phyloP scores from a whole-genome alignment of 2,329 filamentous ascomycete species.

The Fusarium sp. region DNA sequence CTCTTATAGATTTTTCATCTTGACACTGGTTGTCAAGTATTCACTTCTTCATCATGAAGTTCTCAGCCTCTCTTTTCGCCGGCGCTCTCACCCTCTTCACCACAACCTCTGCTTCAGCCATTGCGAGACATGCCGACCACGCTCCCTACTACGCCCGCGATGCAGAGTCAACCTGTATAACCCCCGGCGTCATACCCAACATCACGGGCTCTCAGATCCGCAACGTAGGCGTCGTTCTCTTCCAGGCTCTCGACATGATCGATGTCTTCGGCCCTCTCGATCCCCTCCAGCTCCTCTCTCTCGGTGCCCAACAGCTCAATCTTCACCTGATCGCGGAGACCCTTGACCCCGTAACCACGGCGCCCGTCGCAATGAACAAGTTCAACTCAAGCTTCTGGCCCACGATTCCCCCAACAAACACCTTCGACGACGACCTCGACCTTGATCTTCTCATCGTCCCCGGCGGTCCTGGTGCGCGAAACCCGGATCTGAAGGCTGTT shows the following conservation, averaged over 20 bases:
- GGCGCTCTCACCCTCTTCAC: slow-evolving; percentile 24
- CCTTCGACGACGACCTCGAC: slow-evolving; percentile 66
- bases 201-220: slow-evolving; percentile 41
- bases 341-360: slow-evolving; percentile 59
- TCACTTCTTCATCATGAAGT: slow-evolving; percentile 34
- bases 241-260: slow-evolving; percentile 61
- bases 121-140: not conserved
- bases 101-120: slow-evolving; percentile 19
- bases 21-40: slow-evolving; percentile 18
- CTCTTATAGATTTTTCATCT: not conserved
- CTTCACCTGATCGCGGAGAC: slow-evolving; percentile 60
- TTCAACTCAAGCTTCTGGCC: slow-evolving; percentile 57
- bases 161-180: slow-evolving; percentile 35
- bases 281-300: slow-evolving; percentile 59
- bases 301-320: slow-evolving; percentile 52
- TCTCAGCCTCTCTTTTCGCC: slow-evolving; percentile 33
- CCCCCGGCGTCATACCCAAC: slow-evolving; percentile 42
- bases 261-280: slow-evolving; percentile 65
- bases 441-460: slow-evolving; percentile 76
- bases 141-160: slow-evolving; percentile 7
- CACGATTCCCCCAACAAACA: slow-evolving; percentile 61
- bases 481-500: slow-evolving; percentile 56
- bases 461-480: slow-evolving; percentile 68
- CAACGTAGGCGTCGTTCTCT: slow-evolving; percentile 61
- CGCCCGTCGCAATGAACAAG: slow-evolving; percentile 50